Evolutionary conservation across 2,329 filamentous ascomycete species (phyloP), one percentile per base, ranked within the genome.

Genomic region (Chaetomium sp.): DNA sequence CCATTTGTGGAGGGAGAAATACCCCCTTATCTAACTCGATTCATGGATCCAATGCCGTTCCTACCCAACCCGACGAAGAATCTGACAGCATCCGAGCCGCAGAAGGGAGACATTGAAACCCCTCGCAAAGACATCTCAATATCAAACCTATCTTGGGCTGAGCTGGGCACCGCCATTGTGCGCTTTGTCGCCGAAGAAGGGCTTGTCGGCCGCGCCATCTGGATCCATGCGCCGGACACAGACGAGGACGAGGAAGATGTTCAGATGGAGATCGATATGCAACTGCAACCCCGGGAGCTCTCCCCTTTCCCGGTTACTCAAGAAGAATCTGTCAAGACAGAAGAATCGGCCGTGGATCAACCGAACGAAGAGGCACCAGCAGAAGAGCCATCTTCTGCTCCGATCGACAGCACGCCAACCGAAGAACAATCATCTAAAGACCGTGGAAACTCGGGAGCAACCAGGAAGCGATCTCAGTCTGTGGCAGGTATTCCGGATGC

Each of bases 391-490:
- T 47, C 54, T 14, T 46, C 53, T 4, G 46, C 57, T 7, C 42
- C 19, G 8, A n/a, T 41, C 2, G 56, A 62, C 4, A 33, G 53
- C 2, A 10, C 46, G 3, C 51, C 58, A 1, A 45, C 56, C 6
- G 54, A 54, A 6, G 59, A 61, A 8, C 48, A 58, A 27, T n/a
- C 54, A 10, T 11, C 47, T 12, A 64, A 65, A 19, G 70, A 72
- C 34, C 67, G 65, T 14, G 73, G 72, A 46, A 62, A 63, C n/a
- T 74, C 76, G 1, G 61, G 72, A 5, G 68, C 73, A 10, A 77
- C 76, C 0, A 75, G 82, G 50, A 86, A 86, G 65, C 75, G 83
- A 49, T 86, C 83, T 1, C 82, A 86, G 58, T 86, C 83, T 9
- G 70, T 72, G 35, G 83, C 83, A 4, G 82, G 82, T 3, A 68